Percentiles rank a stretch among this genome's conserved stretches.
phyloP scores from a whole-genome alignment of 2,329 filamentous ascomycete species.

The Paramyrothecium sp. region DNA sequence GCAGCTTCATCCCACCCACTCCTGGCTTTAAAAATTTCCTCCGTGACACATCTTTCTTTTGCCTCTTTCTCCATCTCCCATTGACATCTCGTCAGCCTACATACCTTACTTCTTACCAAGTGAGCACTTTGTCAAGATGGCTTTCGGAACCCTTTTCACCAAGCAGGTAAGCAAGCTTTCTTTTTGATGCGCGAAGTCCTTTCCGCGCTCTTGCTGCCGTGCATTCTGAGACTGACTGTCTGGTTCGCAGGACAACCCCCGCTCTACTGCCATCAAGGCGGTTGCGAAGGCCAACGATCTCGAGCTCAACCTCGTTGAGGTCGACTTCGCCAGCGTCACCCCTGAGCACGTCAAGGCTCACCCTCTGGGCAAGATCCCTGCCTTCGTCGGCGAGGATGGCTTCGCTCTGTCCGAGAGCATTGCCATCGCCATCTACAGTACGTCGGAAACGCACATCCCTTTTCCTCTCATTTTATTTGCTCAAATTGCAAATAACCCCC shows the following conservation, averaged over 20 bases:
- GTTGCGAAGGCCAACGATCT: slow-evolving; percentile 98
- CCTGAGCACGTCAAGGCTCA: slow-evolving; percentile 83
- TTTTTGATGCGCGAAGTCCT: slow-evolving; percentile 14
- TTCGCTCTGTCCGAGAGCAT: slow-evolving; percentile 87
- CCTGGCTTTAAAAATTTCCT: slow-evolving; percentile 33
- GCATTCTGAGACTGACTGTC: slow-evolving; percentile 30
- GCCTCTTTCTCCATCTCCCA: slow-evolving; percentile 16
- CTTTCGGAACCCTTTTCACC: slow-evolving; percentile 97
- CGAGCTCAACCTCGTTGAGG: slow-evolving; percentile 81
- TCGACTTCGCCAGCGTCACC: slow-evolving; percentile 62
- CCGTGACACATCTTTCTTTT: slow-evolving; percentile 10
- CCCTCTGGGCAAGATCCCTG: slow-evolving; percentile 86
- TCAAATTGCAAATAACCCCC: slow-evolving; percentile 2
- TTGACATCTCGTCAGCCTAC: slow-evolving; percentile 17
- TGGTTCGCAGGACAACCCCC: slow-evolving; percentile 73
- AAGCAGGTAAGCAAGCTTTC: slow-evolving; percentile 59
- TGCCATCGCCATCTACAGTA: slow-evolving; percentile 97
- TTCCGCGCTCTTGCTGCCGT: slow-evolving; percentile 12
- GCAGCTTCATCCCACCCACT: slow-evolving; percentile 23
- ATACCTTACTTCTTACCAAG: slow-evolving; percentile 23
- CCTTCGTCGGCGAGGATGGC: slow-evolving; percentile 90
- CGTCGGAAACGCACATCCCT: slow-evolving; percentile 39
- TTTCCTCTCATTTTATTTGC: slow-evolving; percentile 11
- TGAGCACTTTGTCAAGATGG: slow-evolving; percentile 62
- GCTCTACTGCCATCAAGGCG: slow-evolving; percentile 83